A percentile compares a stretch with the other conserved stretches of the same genome.
Evolutionary conservation across 345 rosid species (phyloP).

Genomic region (Boechera divaricarpa): DNA sequence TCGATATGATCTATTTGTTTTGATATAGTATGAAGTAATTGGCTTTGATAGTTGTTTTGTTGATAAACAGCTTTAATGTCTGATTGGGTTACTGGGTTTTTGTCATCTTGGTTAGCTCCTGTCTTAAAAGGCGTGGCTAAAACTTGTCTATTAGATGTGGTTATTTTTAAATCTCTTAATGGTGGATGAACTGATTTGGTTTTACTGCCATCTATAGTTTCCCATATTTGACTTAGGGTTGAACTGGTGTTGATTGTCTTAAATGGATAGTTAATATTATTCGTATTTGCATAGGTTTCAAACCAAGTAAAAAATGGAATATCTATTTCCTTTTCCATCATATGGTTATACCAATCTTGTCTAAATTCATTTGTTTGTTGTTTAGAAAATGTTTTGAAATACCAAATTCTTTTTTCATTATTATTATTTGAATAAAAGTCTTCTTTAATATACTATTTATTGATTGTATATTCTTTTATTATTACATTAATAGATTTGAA

Average conservation of each 20-base stretch:
- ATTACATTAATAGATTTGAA: too few species aligned
- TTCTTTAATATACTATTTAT: too few species aligned
- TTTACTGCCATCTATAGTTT: not conserved
- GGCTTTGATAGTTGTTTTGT: too few species aligned
- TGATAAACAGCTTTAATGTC: too few species aligned
- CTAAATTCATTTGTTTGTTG: not conserved
- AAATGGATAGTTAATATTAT: not conserved
- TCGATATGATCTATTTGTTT: too few species aligned
- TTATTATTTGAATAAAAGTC: not conserved
- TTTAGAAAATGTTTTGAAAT: not conserved
- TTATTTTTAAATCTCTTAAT: not conserved
- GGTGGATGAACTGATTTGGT: not conserved
- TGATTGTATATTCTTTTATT: too few species aligned
- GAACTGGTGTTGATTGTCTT: too few species aligned
- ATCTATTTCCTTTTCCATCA: not conserved
- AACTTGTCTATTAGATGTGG: not conserved
- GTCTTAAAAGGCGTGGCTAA: not conserved
- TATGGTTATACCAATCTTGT: not conserved
- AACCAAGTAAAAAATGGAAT: not conserved
- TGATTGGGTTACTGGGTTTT: too few species aligned
- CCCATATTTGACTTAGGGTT: not conserved
- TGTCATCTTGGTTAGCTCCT: too few species aligned
- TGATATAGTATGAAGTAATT: too few species aligned
- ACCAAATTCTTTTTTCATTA: not conserved
- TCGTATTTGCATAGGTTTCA: too few species aligned